These are phyloP conservation scores for Calcarisporium arbuscula DNA, from an alignment of 2,329 filamentous ascomycete genomes.

Conservation along the genomic window DNA sequence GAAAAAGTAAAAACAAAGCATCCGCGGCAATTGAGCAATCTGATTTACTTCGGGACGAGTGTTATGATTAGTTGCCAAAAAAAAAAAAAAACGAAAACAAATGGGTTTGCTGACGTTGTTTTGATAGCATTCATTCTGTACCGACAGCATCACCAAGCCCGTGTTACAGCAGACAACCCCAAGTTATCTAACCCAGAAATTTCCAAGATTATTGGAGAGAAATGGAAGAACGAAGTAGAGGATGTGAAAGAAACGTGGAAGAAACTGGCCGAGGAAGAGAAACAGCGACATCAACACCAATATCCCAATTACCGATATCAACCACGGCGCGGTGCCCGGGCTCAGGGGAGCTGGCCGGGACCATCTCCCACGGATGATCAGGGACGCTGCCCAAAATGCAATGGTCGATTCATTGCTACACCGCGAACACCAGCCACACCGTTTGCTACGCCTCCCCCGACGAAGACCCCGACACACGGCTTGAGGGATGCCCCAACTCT, in stretches of 20 bases:
- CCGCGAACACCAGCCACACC: conserved; percentile 52
- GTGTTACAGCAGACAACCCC: conserved; percentile 76
- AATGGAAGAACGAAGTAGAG: conserved; percentile 75
- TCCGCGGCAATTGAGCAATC: no score
- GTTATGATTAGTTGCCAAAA: no score
- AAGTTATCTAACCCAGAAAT: conserved; percentile 91
- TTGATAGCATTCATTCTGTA: conserved; percentile 89
- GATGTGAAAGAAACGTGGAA: conserved; percentile 83
- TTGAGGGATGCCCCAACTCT: no score
- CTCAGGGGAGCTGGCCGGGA: conserved; percentile 22
- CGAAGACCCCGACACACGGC: conserved; percentile 17
- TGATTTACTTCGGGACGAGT: no score
- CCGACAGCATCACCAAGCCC: conserved; percentile 83
- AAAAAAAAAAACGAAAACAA: no score
- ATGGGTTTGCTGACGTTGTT: no score
- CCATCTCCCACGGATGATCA: conserved; percentile 39
- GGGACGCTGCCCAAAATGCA: conserved; percentile 64
- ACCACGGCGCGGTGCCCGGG: conserved; percentile 57
- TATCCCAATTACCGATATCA: conserved; percentile 95
- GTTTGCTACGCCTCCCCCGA: conserved; percentile 28
- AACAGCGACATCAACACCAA: conserved; percentile 77
- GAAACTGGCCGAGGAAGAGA: conserved; percentile 84
- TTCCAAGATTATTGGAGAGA: conserved; percentile 91
- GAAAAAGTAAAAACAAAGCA: no score
- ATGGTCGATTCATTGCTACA: conserved; percentile 59